Base-by-base conservation (phyloP, 2,329 filamentous ascomycete genomes). In the Microdochium paspali region DNA sequence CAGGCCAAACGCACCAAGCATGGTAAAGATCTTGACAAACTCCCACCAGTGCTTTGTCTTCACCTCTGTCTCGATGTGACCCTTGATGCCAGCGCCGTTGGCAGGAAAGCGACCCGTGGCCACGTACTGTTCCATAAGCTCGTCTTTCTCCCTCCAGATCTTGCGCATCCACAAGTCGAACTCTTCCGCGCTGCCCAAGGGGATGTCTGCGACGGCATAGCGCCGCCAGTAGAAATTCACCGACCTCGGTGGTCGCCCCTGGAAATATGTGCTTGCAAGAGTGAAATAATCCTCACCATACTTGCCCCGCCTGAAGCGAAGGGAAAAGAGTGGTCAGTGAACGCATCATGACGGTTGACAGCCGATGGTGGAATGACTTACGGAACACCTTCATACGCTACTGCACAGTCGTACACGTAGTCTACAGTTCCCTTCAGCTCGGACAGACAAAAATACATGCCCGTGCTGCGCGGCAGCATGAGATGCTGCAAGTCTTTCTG, bases 151-250 rank as follows among this genome's bases (percentile, higher is more conserved):
- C 45, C 84, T 79, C 93, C 93, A 98, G 42, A 90, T 79, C 48
- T 87, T 82, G 26, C 83, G 77, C 24, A 97, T 73, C 93, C 93
- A 98, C 3, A 74, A 58, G 49, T 94, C 89, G 58, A 98, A 98
- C 6, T 77, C 72, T 35, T 85, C 77, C 15, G 77, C 74, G 55
- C 84, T 79, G 26, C 89, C 76, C 10, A 95, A 76, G 0, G 91
- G 91, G 40, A 98, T 95, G 20, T 89, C 82, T 21, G 77, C 76
- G 13, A 96, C 63, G 28, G 79, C 78, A 66, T 95, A 96, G 10
- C 90, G 82, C 46, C 93, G 82, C 89, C 91, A 98, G 67, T 95
- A 86, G 72, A 97, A 90, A 66, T 96, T 97, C 58, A 97, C 90
- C 1, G 90, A 95, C 63, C 90, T 95, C 2, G 91, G 93, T 1